Evolutionary conservation across 2,329 filamentous ascomycete species (phyloP).

Genomic region (Thelonectria blattea): DNA sequence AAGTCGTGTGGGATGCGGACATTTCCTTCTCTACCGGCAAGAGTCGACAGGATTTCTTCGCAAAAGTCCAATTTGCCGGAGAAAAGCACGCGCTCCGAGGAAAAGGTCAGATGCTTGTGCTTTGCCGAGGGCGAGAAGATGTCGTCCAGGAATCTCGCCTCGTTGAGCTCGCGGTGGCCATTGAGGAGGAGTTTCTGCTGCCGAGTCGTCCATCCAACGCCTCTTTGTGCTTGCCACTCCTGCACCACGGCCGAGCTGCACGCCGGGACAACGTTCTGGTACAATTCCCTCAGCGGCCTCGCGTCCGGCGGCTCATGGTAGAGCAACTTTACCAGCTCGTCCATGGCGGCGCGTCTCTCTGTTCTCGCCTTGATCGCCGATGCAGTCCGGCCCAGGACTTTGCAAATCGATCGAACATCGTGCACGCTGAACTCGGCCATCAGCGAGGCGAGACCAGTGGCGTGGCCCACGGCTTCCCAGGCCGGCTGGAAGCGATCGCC

Average conservation of each 20-base stretch:
- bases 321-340: conserved; percentile 29
- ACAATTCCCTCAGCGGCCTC: conserved; percentile 29
- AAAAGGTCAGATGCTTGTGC: not conserved
- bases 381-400: conserved; percentile 28
- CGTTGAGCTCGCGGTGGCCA: conserved; percentile 25
- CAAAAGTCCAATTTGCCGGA: conserved; percentile 26
- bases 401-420: conserved; percentile 30
- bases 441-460: conserved; percentile 27
- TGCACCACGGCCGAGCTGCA: conserved; percentile 28
- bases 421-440: conserved; percentile 37
- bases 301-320: conserved; percentile 19
- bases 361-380: conserved; percentile 26
- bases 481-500: conserved; percentile 26
- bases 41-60: conserved; percentile 19
- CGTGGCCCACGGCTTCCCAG: conserved; percentile 34
- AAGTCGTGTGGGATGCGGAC: conserved; percentile 27
- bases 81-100: conserved; percentile 18
- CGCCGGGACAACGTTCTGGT: conserved; percentile 36
- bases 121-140: conserved; percentile 22
- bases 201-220: conserved; percentile 20
- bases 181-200: conserved; percentile 25
- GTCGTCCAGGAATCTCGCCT: conserved; percentile 24
- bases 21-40: conserved; percentile 16
- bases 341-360: conserved; percentile 32
- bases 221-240: conserved; percentile 25